Evolutionary conservation across 768 basidiomycete genomes (phyloP).

Genomic region (Boletus huronensis): DNA sequence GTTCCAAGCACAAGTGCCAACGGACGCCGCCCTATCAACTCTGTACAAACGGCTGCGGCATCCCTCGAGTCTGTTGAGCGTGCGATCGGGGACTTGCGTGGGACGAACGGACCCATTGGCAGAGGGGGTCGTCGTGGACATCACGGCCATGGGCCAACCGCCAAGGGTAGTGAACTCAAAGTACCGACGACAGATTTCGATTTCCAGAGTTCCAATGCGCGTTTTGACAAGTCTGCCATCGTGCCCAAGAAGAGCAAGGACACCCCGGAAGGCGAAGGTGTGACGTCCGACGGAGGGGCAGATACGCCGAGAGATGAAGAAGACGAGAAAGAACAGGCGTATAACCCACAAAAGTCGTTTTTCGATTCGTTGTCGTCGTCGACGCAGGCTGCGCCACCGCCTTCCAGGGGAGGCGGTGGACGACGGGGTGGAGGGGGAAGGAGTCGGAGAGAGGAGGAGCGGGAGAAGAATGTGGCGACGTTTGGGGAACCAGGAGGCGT

Average conservation of each 20-base stretch:
- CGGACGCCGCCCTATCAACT: slow-evolving; percentile 38
- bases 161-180: slow-evolving; percentile 38
- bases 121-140: slow-evolving; percentile 39
- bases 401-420: slow-evolving; percentile 37
- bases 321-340: slow-evolving; percentile 48
- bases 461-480: slow-evolving; percentile 80
- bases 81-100: slow-evolving; percentile 49
- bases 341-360: slow-evolving; percentile 77
- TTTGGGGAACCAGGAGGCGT: slow-evolving; percentile 85
- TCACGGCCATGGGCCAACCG: slow-evolving; percentile 24
- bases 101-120: slow-evolving; percentile 34
- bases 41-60: slow-evolving; percentile 68
- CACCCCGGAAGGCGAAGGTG: slow-evolving; percentile 29
- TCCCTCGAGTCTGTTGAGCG: slow-evolving; percentile 71
- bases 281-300: slow-evolving; percentile 29
- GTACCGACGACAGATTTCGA: slow-evolving; percentile 82
- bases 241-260: slow-evolving; percentile 35
- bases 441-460: slow-evolving; percentile 76
- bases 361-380: slow-evolving; percentile 68
- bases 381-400: slow-evolving; percentile 34
- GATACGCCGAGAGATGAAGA: slow-evolving; percentile 31
- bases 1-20: slow-evolving; percentile 25
- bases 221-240: slow-evolving; percentile 72
- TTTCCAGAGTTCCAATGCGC: slow-evolving; percentile 72
- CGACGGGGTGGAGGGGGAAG: slow-evolving; percentile 51